Conservation (phyloP, 257 asterid species). For the Plantago major region DNA sequence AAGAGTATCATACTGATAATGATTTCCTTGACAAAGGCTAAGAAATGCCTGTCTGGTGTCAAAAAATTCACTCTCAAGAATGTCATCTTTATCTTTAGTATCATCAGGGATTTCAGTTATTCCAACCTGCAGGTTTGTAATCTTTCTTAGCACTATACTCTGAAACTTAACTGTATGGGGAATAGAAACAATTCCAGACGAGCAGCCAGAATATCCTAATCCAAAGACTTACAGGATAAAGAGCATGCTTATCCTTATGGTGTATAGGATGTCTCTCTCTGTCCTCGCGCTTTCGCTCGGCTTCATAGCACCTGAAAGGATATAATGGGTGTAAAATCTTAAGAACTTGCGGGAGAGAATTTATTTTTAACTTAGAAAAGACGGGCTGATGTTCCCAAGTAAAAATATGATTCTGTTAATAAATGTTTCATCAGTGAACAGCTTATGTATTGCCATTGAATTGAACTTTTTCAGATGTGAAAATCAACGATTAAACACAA, state of each 20-base stretch:
- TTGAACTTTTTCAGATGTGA: no score
- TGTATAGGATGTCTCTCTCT: constrained; percentile 84
- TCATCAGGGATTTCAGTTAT: constrained; percentile 63
- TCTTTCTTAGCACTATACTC: constrained; percentile 18
- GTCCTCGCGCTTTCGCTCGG: constrained; percentile 76
- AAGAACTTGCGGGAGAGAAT: no score
- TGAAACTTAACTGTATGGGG: background rate
- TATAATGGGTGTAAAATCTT: background rate
- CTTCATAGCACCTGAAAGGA: constrained; percentile 73
- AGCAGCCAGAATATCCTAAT: background rate
- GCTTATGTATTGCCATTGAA: no score
- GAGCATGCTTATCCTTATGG: constrained; percentile 75
- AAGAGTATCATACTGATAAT: constrained; percentile 95
- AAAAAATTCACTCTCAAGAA: constrained; percentile 94
- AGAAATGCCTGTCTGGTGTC: constrained; percentile 98
- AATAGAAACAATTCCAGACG: background rate
- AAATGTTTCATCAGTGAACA: no score
- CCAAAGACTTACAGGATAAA: constrained; percentile 59
- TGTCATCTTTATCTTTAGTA: constrained; percentile 79
- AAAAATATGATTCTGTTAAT: no score
- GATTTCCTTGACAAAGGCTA: constrained; percentile 97
- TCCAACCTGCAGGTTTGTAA: constrained; percentile 53
- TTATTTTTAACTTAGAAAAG: no score
- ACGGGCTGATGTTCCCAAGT: no score
- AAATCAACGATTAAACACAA: no score